phyloP scores from a whole-genome alignment of 2,329 filamentous ascomycete species.

The Hypoxylon rubiginosum region DNA sequence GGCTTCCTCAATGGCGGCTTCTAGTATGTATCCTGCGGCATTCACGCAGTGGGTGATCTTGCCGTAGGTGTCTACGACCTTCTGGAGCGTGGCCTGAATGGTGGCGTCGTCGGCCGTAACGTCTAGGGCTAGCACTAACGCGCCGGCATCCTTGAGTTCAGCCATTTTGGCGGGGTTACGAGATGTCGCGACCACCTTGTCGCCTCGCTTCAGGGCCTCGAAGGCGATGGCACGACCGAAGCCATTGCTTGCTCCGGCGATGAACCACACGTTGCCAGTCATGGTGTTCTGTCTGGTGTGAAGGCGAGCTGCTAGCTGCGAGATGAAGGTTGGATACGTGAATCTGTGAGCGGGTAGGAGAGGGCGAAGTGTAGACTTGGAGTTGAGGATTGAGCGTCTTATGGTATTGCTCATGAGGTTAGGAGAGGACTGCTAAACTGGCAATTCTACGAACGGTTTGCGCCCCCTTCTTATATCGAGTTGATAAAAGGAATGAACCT shows the following conservation, averaged over 20 bases:
- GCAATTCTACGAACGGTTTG: conserved; percentile 5
- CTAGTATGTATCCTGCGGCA: conserved; percentile 61
- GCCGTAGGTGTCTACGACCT: conserved; percentile 52
- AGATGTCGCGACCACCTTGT: conserved; percentile 65
- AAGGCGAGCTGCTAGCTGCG: conserved; percentile 6
- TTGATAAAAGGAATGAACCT: not conserved
- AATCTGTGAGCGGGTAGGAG: conserved; percentile 2
- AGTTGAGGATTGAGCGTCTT: conserved; percentile 3
- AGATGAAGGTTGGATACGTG: conserved; percentile 1
- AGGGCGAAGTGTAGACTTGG: not conserved
- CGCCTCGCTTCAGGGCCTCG: conserved; percentile 59
- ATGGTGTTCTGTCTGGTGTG: conserved; percentile 25
- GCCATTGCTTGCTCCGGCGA: conserved; percentile 65
- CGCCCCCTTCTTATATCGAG: conserved; percentile 21
- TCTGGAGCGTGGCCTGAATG: conserved; percentile 55
- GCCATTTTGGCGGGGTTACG: conserved; percentile 57
- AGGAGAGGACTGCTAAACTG: not conserved
- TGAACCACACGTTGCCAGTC: conserved; percentile 62
- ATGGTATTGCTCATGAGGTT: conserved; percentile 5
- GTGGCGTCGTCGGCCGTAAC: conserved; percentile 57
- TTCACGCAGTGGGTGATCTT: conserved; percentile 64
- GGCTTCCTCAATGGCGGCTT: conserved; percentile 58
- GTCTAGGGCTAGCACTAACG: conserved; percentile 61
- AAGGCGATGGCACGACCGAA: conserved; percentile 63
- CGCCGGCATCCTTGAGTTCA: conserved; percentile 59